Base-by-base conservation (phyloP, 371 early-diverging fungal species). In the Zopfochytrium polystomum region DNA sequence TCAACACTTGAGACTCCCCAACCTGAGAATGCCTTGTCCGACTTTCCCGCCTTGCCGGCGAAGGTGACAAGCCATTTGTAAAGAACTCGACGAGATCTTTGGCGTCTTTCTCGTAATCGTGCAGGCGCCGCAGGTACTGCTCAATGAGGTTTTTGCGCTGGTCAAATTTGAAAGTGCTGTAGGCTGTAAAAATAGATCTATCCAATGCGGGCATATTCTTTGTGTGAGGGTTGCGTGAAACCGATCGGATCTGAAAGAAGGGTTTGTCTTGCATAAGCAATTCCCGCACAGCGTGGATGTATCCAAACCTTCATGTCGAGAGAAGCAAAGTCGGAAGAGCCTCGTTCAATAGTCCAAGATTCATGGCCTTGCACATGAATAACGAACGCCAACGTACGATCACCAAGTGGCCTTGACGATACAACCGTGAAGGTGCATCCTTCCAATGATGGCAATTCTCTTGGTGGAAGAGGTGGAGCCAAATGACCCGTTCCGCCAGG, bases 341-440 rank as follows among this genome's bases (percentile, higher is more conserved):
- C 74, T 69, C 93, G 93, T 66, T 89, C 87, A 31, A 92, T 77
- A n/a, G 83, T 78, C 92, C 93, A 92, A 38, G 18, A 38, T 18
- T 7, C 38, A 7, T 38, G 38, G n/a, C n/a, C n/a, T n/a, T n/a
- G n/a, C n/a, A n/a, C n/a, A n/a, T n/a, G n/a, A n/a, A n/a, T n/a
- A n/a, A n/a, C n/a, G n/a, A n/a, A n/a, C n/a, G n/a, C n/a, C n/a
- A n/a, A n/a, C n/a, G n/a, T n/a, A n/a, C n/a, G n/a, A n/a, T n/a
- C n/a, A n/a, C n/a, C n/a, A n/a, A n/a, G n/a, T n/a, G n/a, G n/a
- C n/a, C n/a, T n/a, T n/a, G n/a, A n/a, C n/a, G n/a, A n/a, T n/a
- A n/a, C n/a, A n/a, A n/a, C n/a, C n/a, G n/a, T n/a, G n/a, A n/a
- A n/a, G n/a, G n/a, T n/a, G n/a, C n/a, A n/a, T n/a, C n/a, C n/a